Evolutionary conservation across 176 grass and related monocot species (phyloP).

Genomic region (Triticum dicoccoides): DNA sequence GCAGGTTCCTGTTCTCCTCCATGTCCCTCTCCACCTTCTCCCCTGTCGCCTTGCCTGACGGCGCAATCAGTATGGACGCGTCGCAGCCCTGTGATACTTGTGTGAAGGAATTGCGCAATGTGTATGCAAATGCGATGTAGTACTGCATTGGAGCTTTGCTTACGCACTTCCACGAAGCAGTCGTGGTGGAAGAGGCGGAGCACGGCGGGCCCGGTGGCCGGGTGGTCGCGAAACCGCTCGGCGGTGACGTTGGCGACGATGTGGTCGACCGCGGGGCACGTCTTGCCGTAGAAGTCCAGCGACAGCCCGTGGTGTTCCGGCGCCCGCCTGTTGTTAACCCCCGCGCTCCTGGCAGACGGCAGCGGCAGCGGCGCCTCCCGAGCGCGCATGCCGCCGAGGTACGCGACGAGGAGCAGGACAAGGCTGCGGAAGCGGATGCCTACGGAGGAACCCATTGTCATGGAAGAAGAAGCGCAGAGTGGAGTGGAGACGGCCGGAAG

Average conservation of each 20-base stretch:
- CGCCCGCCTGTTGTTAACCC: slow-evolving; percentile 17
- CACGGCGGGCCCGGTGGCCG: slow-evolving; percentile 66
- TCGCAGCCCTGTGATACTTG: slow-evolving; percentile 56
- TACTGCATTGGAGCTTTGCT: too few species aligned
- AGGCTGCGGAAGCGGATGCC: not conserved
- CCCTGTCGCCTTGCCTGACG: not conserved
- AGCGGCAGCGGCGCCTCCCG: slow-evolving; percentile 45
- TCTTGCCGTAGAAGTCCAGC: slow-evolving; percentile 71
- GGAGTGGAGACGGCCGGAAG: not conserved
- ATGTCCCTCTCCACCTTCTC: slow-evolving; percentile 73
- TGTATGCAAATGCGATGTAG: not conserved
- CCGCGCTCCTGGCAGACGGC: not conserved
- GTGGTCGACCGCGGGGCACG: slow-evolving; percentile 82
- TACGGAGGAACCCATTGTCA: slow-evolving; percentile 16
- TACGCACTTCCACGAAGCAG: slow-evolving; percentile 91
- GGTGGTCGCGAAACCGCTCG: slow-evolving; percentile 46
- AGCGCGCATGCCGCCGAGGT: slow-evolving; percentile 1
- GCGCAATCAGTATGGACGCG: slow-evolving; percentile 79
- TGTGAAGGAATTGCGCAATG: not conserved
- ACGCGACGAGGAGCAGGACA: slow-evolving; percentile 33
- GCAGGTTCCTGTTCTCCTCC: slow-evolving; percentile 80
- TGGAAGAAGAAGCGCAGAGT: not conserved
- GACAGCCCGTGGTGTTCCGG: slow-evolving; percentile 73
- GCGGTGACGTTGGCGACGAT: slow-evolving; percentile 76
- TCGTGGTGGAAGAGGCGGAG: slow-evolving; percentile 98